Percentiles rank a stretch among this genome's conserved stretches.
Conservation (phyloP, 2,329 filamentous ascomycete genomes). For the Neoascochyta sp. region DNA sequence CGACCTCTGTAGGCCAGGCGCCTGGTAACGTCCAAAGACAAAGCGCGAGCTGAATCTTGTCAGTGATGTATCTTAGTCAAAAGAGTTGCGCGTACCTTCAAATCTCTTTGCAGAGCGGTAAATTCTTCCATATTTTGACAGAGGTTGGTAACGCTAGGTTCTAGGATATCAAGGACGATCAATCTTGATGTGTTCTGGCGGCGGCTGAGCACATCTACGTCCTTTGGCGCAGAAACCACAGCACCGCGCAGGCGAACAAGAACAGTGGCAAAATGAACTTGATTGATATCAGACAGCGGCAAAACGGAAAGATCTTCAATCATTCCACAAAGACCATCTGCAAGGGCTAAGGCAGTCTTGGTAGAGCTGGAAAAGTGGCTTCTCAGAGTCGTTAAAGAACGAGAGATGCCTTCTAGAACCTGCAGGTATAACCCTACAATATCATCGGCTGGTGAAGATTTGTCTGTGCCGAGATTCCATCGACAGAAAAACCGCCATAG, state of each 20-base stretch:
- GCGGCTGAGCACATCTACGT: neutral
- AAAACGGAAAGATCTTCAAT: slow-evolving; percentile 13
- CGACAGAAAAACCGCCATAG: slow-evolving; percentile 26
- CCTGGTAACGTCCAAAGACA: slow-evolving; percentile 33
- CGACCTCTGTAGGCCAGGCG: slow-evolving; percentile 23
- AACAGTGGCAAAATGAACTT: slow-evolving; percentile 22
- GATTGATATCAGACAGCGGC: slow-evolving; percentile 17
- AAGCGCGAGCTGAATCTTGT: slow-evolving; percentile 26
- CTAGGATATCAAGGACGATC: slow-evolving; percentile 13
- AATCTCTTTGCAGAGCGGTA: slow-evolving; percentile 20
- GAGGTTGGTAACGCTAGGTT: slow-evolving; percentile 13
- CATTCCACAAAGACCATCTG: slow-evolving; percentile 16
- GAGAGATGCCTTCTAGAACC: slow-evolving; percentile 15
- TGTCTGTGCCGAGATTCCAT: slow-evolving; percentile 14
- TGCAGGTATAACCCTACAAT: slow-evolving; percentile 22
- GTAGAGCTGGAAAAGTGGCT: slow-evolving; percentile 10
- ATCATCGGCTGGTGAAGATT: slow-evolving; percentile 15
- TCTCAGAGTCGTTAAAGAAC: slow-evolving; percentile 4
- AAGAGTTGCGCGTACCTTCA: slow-evolving; percentile 26
- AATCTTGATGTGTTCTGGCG: slow-evolving; percentile 4
- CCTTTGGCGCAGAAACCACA: slow-evolving; percentile 2
- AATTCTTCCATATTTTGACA: slow-evolving; percentile 20
- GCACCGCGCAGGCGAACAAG: slow-evolving; percentile 16
- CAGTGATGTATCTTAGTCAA: slow-evolving; percentile 1
- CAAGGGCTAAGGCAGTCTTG: slow-evolving; percentile 20